Evolutionary conservation across 2,329 filamentous ascomycete species (phyloP).

Genomic region (Talaromyces sp.): DNA sequence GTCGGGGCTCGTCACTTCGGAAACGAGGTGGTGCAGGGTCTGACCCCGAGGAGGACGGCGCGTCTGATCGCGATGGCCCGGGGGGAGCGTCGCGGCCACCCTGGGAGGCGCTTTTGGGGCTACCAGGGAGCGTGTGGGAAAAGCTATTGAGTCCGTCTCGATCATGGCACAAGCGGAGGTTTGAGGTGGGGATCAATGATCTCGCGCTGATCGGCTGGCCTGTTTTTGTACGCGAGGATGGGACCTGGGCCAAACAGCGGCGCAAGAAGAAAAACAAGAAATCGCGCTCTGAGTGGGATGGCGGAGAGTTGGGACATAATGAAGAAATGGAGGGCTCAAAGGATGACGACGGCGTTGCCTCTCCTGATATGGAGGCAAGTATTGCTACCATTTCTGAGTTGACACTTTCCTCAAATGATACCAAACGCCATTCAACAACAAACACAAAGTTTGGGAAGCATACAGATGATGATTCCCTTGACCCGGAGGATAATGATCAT

Average conservation of each 20-base stretch:
- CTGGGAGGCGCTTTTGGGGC: conserved; percentile 69
- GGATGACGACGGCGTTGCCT: conserved; percentile 30
- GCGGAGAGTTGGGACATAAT: conserved; percentile 40
- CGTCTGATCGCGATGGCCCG: conserved; percentile 33
- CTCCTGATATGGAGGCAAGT: conserved; percentile 32
- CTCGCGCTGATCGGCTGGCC: conserved; percentile 81
- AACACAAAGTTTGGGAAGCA: conserved; percentile 26
- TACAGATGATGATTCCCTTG: conserved; percentile 28
- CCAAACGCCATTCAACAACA: conserved; percentile 26
- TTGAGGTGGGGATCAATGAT: conserved; percentile 80
- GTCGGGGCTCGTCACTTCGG: conserved; percentile 28
- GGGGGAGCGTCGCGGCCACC: conserved; percentile 31
- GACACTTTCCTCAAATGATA: conserved; percentile 24
- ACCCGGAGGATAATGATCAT: conserved; percentile 53
- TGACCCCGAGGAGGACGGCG: conserved; percentile 38
- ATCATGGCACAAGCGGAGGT: conserved; percentile 77
- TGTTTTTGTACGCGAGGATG: conserved; percentile 77
- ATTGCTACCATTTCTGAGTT: conserved; percentile 34
- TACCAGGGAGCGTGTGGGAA: conserved; percentile 75
- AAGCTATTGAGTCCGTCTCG: conserved; percentile 76
- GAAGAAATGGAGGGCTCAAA: conserved; percentile 39
- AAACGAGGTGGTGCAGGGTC: conserved; percentile 33
- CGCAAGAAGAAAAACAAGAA: conserved; percentile 47
- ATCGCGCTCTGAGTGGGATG: conserved; percentile 32
- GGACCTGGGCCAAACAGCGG: conserved; percentile 71